Base-by-base conservation (phyloP, 805 yeast genomes). In the Teunomyces kruisii region DNA sequence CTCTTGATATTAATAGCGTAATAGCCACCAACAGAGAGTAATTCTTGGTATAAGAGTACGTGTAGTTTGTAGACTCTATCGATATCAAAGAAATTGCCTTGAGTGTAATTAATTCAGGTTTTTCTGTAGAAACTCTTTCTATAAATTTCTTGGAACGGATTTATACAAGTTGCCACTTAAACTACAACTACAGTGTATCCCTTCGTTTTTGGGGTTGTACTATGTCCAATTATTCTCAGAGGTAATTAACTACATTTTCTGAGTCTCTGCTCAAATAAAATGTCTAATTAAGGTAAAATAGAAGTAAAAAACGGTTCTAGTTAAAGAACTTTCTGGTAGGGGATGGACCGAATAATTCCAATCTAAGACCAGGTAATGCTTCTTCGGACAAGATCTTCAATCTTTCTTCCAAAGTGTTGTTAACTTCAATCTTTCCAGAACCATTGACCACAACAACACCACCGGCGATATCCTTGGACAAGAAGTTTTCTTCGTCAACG, bases 321-420 rank as follows among this genome's bases (percentile, higher is more conserved):
- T 90, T 96, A 62, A 89, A 89, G 79, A 88, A 92, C 76, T 88
- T 88, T 79, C 98, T 88, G 45, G 92, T 70, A 45, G 79, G 68
- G 13, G 96, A 85, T 46, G 87, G 82, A 50, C 96, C 96, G 62
- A 90, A 94, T 62, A 92, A 72, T 61, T 91, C 96, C 51, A 87
- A 75, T 72, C 98, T 84, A 52, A 94, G 83, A 44, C 91, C 95
- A 40, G 99, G 99, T 55, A 94, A 80, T 6, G 96, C 86, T 59
- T 83, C 88, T 64, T 87, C 86, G 31, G 86, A 79, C 58, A 94
- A 77, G 50, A 94, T 70, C 58, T 84, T 79, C 61, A 94, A 81
- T 72, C 99, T 88, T 75, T 91, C 97, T 60, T 90, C 97, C 59
- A 94, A 78, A 39, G 99, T 91, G 75, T 94, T 94, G 70, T 88